phyloP scores from a whole-genome alignment of 345 rosid species.

The Pseudoturritis turrita region DNA sequence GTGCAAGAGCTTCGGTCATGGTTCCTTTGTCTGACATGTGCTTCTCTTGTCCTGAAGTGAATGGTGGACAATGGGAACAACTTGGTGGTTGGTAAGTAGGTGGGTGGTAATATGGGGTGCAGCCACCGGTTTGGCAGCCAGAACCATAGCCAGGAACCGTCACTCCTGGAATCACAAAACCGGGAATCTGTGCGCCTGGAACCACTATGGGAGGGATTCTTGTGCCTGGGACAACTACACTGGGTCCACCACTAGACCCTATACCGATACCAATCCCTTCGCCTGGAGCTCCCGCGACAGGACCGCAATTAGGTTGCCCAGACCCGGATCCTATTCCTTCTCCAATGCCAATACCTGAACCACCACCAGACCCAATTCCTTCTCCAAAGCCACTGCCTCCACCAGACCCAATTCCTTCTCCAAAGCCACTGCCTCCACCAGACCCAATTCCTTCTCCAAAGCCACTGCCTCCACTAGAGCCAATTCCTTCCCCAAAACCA shows the following conservation, averaged over 20 bases:
- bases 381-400: constrained; percentile 14
- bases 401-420: constrained; percentile 26
- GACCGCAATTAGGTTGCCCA: constrained; percentile 29
- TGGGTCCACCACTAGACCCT: constrained; percentile 17
- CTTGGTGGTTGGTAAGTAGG: constrained; percentile 18
- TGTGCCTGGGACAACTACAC: constrained; percentile 19
- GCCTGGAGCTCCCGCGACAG: constrained; percentile 15
- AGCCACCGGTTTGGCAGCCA: constrained; percentile 27
- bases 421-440: constrained; percentile 21
- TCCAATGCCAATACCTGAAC: constrained; percentile 20
- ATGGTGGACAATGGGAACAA: constrained; percentile 19
- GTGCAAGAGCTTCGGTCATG: constrained; percentile 28
- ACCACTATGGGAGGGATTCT: constrained; percentile 23
- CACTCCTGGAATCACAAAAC: constrained; percentile 31
- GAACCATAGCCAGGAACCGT: constrained; percentile 25
- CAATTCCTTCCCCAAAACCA: constrained; percentile 25
- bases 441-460: constrained; percentile 28
- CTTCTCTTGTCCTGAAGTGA: constrained; percentile 7
- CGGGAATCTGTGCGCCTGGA: constrained; percentile 31
- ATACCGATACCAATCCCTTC: constrained; percentile 20
- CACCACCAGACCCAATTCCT: constrained; percentile 21
- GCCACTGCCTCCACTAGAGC: constrained; percentile 31
- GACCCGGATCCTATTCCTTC: constrained; percentile 29
- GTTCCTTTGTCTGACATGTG: constrained; percentile 14
- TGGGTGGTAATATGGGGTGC: constrained; percentile 22